Base-by-base conservation (phyloP, 139 green algal genomes). In the Haematococcus lacustris region DNA sequence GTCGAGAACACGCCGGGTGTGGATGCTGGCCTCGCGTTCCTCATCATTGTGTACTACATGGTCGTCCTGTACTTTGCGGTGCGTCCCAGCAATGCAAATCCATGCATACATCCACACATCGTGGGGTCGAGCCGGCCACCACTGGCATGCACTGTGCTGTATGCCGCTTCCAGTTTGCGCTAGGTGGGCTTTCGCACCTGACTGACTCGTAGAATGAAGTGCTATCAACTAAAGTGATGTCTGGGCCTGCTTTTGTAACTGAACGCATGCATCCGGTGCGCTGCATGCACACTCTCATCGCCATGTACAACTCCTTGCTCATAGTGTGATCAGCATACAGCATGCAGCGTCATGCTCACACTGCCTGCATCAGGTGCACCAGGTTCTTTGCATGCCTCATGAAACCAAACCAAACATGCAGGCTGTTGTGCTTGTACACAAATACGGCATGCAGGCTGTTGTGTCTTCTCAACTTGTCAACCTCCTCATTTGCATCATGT, bases 11-110 rank as follows among this genome's bases (percentile, higher is more conserved):
- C 37, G 13, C 63, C 26, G 7, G 34, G 25, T 6, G 63, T 26
- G n/a, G 17, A 35, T 2, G 37, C 63, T 3, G 63, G 63, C 63
- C 32, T 69, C 5, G 5, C 35, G 3, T 5, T 69, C 9, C 7
- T 69, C 63, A 69, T 69, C 4, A 26, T 37, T 13, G 17, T 69
- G 17, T 69, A 69, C 63, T 69, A 51, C 13, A 4, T 17, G 2
- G 35, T 69, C 6, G 35, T 69, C 35, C 5, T 69, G 2, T 69
- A 69, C 63, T 69, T 69, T 35, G 3, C 63, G 63, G 63, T 69
- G 17, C 30, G 59, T 66, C 43, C 9, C 43, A 17, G 43, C 9
- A 9, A 53, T 9, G 43, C 43, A 28, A 17, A 9, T 53, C 43
- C 43, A 28, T 17, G 17, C 9, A 53, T 17, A 9, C 17, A 53